phyloP scores from a whole-genome alignment of 306 rosid species.

The Spatholobus suberectus region DNA sequence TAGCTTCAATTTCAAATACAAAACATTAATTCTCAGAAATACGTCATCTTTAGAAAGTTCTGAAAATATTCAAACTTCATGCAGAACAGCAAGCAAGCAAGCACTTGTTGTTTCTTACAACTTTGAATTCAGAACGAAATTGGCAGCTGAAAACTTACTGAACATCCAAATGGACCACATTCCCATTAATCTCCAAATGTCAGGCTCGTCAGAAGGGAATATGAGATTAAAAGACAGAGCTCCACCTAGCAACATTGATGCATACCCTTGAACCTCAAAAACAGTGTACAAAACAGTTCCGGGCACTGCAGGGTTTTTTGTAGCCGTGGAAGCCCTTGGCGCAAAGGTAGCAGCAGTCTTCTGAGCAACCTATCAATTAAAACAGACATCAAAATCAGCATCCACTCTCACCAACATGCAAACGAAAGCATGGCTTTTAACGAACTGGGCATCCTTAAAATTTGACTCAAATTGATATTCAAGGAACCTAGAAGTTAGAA shows the following conservation, averaged over 20 bases:
- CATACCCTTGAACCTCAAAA: slow-evolving; percentile 97
- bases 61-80: not conserved
- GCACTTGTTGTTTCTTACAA: slow-evolving; percentile 1
- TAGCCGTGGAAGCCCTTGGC: slow-evolving; percentile 92
- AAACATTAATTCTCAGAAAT: slow-evolving; percentile 10
- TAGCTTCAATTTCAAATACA: slow-evolving; percentile 15
- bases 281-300: slow-evolving; percentile 80
- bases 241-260: slow-evolving; percentile 87
- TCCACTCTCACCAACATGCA: slow-evolving; percentile 20
- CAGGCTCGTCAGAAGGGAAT: slow-evolving; percentile 93
- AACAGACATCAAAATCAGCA: slow-evolving; percentile 19
- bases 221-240: slow-evolving; percentile 87
- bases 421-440: not conserved
- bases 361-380: slow-evolving; percentile 75
- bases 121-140: not conserved
- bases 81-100: slow-evolving; percentile 7
- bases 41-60: not conserved
- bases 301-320: slow-evolving; percentile 93
- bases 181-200: slow-evolving; percentile 97
- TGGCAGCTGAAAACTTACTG: slow-evolving; percentile 62
- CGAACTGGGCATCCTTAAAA: slow-evolving; percentile 16
- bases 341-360: slow-evolving; percentile 98
- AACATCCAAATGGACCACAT: slow-evolving; percentile 99
- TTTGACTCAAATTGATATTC: not conserved
- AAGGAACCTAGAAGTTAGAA: not conserved